These are phyloP conservation scores for Allium fistulosum DNA, from an alignment of 106 monocot species.

Conservation along the genomic window DNA sequence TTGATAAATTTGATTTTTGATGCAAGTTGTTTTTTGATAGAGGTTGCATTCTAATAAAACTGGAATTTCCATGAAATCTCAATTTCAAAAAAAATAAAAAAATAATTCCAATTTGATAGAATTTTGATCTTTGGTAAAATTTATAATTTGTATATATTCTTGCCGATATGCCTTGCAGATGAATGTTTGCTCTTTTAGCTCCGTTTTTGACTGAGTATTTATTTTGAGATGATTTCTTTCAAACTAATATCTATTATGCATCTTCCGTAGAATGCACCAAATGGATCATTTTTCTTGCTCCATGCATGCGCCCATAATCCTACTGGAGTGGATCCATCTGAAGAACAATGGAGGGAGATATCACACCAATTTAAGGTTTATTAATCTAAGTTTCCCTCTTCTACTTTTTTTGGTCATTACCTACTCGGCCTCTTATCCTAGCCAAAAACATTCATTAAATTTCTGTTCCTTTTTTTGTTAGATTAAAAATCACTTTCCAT, in stretches of 20 bases:
- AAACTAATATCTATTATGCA: no score
- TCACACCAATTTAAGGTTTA: conserved; percentile 93
- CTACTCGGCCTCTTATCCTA: background rate
- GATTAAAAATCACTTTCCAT: conserved; percentile 97
- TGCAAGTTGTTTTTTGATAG: no score
- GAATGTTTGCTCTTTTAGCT: background rate
- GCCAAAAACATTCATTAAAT: no score
- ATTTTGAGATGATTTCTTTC: no score
- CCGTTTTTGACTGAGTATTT: background rate
- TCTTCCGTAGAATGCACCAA: conserved; percentile 75
- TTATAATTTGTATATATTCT: no score
- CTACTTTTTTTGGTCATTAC: background rate
- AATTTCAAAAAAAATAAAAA: no score
- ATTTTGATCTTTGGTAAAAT: background rate
- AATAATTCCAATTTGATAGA: background rate
- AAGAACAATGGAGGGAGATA: conserved; percentile 98
- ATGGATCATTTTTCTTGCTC: conserved; percentile 97
- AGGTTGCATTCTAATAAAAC: no score
- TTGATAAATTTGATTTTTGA: no score
- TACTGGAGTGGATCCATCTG: conserved; percentile 96
- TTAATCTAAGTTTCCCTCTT: background rate
- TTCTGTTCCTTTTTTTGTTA: conserved; percentile 8
- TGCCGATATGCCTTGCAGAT: no score
- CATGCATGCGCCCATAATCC: conserved; percentile 99
- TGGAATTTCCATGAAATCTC: no score